Evolutionary conservation across 2,329 filamentous ascomycete species (phyloP).

Genomic region (Clonostachys byssicola): DNA sequence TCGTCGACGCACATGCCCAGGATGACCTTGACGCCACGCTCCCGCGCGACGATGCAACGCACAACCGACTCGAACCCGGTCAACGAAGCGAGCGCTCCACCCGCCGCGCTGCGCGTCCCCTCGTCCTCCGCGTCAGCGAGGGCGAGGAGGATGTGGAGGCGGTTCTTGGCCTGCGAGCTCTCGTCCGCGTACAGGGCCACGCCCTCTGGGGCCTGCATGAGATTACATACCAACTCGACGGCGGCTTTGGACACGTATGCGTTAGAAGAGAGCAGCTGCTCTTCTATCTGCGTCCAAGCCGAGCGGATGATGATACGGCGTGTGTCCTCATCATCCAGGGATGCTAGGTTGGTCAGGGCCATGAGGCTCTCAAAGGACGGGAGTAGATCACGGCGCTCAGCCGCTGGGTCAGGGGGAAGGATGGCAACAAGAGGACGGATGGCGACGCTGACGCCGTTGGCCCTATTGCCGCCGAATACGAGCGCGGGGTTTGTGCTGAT

Average conservation of each 20-base stretch:
- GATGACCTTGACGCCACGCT: conserved; percentile 72
- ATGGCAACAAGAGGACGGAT: conserved; percentile 77
- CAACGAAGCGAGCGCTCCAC: conserved; percentile 82
- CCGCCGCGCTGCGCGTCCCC: conserved; percentile 76
- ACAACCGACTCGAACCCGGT: conserved; percentile 76
- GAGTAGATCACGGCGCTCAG: conserved; percentile 70
- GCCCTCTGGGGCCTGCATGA: conserved; percentile 67
- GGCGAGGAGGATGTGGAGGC: conserved; percentile 80
- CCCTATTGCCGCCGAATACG: conserved; percentile 75
- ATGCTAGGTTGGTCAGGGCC: conserved; percentile 91
- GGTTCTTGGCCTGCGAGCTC: conserved; percentile 62
- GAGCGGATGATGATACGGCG: conserved; percentile 67
- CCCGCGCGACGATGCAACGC: conserved; percentile 62
- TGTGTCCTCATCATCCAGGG: conserved; percentile 63
- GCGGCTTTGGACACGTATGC: conserved; percentile 74
- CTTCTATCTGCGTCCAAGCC: conserved; percentile 75
- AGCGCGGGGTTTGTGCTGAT: conserved; percentile 83
- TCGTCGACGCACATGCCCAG: conserved; percentile 75
- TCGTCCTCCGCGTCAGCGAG: conserved; percentile 82
- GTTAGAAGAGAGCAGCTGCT: conserved; percentile 76
- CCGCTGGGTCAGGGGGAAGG: conserved; percentile 58
- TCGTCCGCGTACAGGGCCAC: conserved; percentile 66
- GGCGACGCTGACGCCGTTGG: conserved; percentile 72
- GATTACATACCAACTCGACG: conserved; percentile 87
- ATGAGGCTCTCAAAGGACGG: conserved; percentile 88